Evolutionary conservation across 371 early-diverging fungal genomes (phyloP), one percentile per base, ranked within the genome.

Genomic region (Rhizopus delemar): DNA sequence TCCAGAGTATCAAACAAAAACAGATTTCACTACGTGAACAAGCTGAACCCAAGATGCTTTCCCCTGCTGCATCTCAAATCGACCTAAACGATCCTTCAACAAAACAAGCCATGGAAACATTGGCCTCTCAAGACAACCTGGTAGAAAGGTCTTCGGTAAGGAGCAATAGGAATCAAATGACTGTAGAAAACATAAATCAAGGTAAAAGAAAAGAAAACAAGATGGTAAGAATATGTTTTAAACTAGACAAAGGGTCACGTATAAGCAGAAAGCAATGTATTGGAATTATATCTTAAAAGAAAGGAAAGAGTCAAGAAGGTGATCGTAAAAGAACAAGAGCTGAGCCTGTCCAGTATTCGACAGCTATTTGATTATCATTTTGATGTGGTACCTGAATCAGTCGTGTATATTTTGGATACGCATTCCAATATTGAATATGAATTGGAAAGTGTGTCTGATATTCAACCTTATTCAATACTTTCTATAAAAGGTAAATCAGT

Each of bases 381-480:
- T 56, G 69, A 69, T 29, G 66, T 6, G 28, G n/a, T 28, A 5
- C 12, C 22, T 22, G 22, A 22, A 8, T 16, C 60, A 62, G 66
- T 48, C 66, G 70, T 87, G 6, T 85, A 85, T 41, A 79, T 88
- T 32, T 71, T 77, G 46, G 86, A 86, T 41, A 68, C 78, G 1
- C 58, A 64, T 5, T 53, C 76, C 1, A 69, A 77, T 41, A 68
- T 85, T 41, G 77, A 79, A 28, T 87, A 89, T 53, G 87, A 87
- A 57, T 71, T 89, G 8, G 89, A 89, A 59, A 73, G 79, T 45
- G 31, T 82, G 45, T 39, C 51, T 4, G 87, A 89, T 45, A 81
- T 87, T 38, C 66, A 69, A 51, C 72, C 78, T 36, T 77, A 81
- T 11, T 73, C 81, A 4, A 76, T 86, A 29, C 45, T 85, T 45